Conservation (phyloP, 2,329 filamentous ascomycete genomes). For the Coniochaeta pulveracea region DNA sequence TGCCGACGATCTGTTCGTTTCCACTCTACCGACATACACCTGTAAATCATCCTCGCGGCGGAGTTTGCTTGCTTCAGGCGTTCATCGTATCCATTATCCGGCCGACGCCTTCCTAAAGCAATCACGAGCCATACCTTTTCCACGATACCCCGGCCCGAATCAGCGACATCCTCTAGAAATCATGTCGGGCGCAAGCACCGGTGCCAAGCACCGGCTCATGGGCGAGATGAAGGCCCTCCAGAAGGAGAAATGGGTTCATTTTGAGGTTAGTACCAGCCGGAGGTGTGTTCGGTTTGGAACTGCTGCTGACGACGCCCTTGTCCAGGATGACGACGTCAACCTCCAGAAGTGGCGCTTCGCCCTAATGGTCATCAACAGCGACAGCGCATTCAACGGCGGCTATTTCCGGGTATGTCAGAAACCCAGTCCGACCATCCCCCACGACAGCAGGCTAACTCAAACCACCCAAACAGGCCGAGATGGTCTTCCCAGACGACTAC, state of each 20-base stretch:
- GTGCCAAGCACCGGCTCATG: slow-evolving; percentile 75
- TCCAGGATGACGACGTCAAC: slow-evolving; percentile 45
- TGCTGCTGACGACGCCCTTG: background rate
- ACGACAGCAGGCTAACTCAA: background rate
- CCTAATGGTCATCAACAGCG: slow-evolving; percentile 84
- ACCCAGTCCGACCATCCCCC: slow-evolving; percentile 1
- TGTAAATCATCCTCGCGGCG: no score
- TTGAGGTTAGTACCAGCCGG: slow-evolving; percentile 62
- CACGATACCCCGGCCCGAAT: no score
- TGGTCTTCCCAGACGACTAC: slow-evolving; percentile 82
- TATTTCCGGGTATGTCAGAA: slow-evolving; percentile 58
- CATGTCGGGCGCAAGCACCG: slow-evolving; percentile 11
- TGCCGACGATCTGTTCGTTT: no score
- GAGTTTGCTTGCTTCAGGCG: no score
- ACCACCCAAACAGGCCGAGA: slow-evolving; percentile 48
- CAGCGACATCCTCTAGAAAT: no score
- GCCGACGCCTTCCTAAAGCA: no score
- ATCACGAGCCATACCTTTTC: no score
- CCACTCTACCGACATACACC: no score
- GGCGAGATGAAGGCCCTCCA: slow-evolving; percentile 71
- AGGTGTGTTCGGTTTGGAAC: slow-evolving; percentile 10
- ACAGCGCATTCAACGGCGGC: slow-evolving; percentile 83
- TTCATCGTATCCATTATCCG: no score
- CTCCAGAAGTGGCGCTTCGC: slow-evolving; percentile 81
- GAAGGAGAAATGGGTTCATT: slow-evolving; percentile 89